Base-by-base conservation (phyloP, 1,284 basidiomycete genomes). In the Rhodotorula sp. region DNA sequence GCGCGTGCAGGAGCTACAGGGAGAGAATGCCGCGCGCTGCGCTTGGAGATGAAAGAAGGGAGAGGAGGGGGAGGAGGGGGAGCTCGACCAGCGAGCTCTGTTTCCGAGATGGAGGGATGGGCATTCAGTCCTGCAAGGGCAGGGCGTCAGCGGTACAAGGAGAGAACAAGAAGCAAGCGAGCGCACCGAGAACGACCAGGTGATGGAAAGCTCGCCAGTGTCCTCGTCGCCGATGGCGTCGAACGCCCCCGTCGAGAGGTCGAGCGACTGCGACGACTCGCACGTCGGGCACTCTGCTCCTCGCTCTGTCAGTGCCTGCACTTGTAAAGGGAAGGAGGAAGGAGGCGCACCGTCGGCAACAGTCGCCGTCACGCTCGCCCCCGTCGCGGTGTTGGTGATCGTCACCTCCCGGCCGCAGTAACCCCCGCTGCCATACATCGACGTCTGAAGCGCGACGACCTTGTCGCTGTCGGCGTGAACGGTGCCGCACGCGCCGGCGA, bases 271-370 rank as follows among this genome's bases (percentile, higher is more conserved):
- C 48, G 66, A 64, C 72, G 85, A 86, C 0, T 77, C 48, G 84
- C 94, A 97, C 15, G 88, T 88, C n/a, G 92, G 92, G 86, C 94
- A 96, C 36, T 95, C 93, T 48, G 71, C 69, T 29, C 76, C 61
- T 0, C 70, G 70, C 21, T 60, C 61, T 51, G 34, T 70, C 67
- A 27, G 64, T 70, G 32, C 53, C 39, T 12, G n/a, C 10, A 37
- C 7, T 10, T 6, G 2, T 4, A 6, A 22, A 22, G n/a, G n/a
- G 0, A 2, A 29, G 15, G 22, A 21, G 55, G 39, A 17, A 34
- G 41, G 29, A 13, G 8, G 48, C 62, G 53, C 39, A 63, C 62
- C 62, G 15, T 61, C 60, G 0, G 62, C 62, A 9, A 63, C 62
- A 41, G 62, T 63, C 3, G 62, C 62, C 8, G 41, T 44, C 29